phyloP scores from a whole-genome alignment of 768 basidiomycete genomes.

The Lactifluus volemus region DNA sequence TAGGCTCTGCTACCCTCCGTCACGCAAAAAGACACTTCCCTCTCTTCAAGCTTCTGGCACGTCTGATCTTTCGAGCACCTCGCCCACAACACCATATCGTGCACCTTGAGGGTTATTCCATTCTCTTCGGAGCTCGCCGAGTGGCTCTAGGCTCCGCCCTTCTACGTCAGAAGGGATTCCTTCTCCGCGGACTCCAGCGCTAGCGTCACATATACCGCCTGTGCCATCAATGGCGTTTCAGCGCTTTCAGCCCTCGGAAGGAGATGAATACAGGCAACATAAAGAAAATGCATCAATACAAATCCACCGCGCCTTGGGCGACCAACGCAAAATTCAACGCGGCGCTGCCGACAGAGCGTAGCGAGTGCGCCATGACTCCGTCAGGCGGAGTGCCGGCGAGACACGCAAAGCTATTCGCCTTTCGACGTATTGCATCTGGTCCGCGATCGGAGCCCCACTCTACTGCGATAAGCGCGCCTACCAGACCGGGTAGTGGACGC shows the following conservation, averaged over 20 bases:
- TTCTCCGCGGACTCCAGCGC: conserved; percentile 20
- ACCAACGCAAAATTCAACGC: conserved; percentile 79
- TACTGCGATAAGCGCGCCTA: conserved; percentile 66
- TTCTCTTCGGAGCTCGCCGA: conserved; percentile 19
- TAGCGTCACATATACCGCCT: too few relatives aligned
- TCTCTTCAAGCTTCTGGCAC: conserved; percentile 15
- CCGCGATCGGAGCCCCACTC: conserved; percentile 87
- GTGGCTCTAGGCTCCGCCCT: conserved; percentile 10
- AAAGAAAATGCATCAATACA: conserved; percentile 75
- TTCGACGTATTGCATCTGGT: conserved; percentile 42
- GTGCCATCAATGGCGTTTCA: too few relatives aligned
- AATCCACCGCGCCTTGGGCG: conserved; percentile 79
- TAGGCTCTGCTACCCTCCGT: not conserved
- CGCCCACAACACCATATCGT: conserved; percentile 11
- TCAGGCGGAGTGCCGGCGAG: conserved; percentile 63
- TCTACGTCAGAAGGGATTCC: conserved; percentile 18
- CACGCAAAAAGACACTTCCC: conserved; percentile 18
- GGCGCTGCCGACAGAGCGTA: conserved; percentile 77
- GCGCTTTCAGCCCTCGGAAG: too few relatives aligned
- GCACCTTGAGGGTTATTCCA: conserved; percentile 10
- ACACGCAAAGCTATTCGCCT: conserved; percentile 58
- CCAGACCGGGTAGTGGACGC: conserved; percentile 58
- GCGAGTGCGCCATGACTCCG: conserved; percentile 75
- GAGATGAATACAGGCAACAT: too few relatives aligned
- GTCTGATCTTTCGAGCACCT: conserved; percentile 1